phyloP scores from a whole-genome alignment of 2,329 filamentous ascomycete genomes.

The Sarocladium oryzae region DNA sequence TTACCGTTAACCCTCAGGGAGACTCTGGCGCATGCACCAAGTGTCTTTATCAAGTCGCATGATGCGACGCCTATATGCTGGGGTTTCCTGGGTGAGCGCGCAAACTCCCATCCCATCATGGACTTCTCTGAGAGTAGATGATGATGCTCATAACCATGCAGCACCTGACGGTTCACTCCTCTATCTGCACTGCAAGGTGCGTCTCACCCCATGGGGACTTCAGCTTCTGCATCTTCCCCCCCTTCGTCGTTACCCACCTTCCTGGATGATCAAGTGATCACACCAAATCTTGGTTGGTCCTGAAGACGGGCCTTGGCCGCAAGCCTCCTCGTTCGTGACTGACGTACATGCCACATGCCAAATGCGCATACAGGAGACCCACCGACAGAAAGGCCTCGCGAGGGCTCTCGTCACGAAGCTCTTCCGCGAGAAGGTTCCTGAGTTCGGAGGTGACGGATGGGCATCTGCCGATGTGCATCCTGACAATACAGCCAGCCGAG shows the following conservation, averaged over 20 bases:
- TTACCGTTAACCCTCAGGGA: conserved; percentile 23
- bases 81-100: conserved; percentile 48
- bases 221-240: too few species aligned
- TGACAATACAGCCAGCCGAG: conserved; percentile 53
- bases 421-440: conserved; percentile 41
- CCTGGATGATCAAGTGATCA: too few species aligned
- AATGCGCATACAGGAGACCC: conserved; percentile 33
- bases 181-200: conserved; percentile 52
- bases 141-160: conserved; percentile 15
- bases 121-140: background rate
- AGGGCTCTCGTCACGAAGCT: conserved; percentile 54
- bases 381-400: conserved; percentile 56
- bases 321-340: background rate
- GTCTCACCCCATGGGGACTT: background rate
- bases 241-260: too few species aligned
- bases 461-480: conserved; percentile 58
- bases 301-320: background rate
- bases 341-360: background rate
- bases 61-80: conserved; percentile 52
- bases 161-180: conserved; percentile 56
- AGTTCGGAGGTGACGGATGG: conserved; percentile 43
- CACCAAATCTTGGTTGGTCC: too few species aligned
- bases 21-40: conserved; percentile 38
- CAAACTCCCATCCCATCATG: background rate
- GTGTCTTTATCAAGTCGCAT: conserved; percentile 36